Evolutionary conservation across 495 filamentous ascomycete species (phyloP), one percentile per base, ranked within the genome.

Genomic region (Aspergillus nidulans): DNA sequence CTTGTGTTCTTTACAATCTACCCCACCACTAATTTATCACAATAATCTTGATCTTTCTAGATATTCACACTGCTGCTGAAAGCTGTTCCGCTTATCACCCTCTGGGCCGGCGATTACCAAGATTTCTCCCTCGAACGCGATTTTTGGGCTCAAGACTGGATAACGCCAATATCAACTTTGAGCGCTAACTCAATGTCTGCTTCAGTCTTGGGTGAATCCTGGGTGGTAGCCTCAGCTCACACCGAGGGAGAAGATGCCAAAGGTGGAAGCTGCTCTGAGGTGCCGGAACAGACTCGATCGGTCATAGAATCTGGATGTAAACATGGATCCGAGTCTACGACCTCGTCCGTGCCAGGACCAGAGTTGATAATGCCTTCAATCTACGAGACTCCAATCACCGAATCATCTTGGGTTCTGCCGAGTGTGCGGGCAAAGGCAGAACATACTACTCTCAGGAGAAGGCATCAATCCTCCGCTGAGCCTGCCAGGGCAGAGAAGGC

Each of bases 311-410:
- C 45, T 50, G 49, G 42, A 47, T 32, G 32, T 43, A 43, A 56
- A 43, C 52, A 64, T 55, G 46, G 56, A 26, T 60, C 65, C 10
- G 63, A 69, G 25, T 69, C 70, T 13, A 61, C 64, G 16, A 48
- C 60, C 30, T 72, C 66, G 12, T 71, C 67, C 38, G 58, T 66
- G 42, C 67, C 70, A 13, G 74, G 74, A 13, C 74, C 73, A 3
- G 73, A 77, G 45, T 67, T 77, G 6, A 68, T 77, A 34, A 77
- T 77, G 74, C 74, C 74, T 1, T 76, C 73, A 4, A 74, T 77
- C 21, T 69, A 69, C 54, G 72, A 73, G 44, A 56, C 62, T 1
- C 63, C 68, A 10, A 63, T 69, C 26, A 61, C 65, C 24, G 69
- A 76, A 36, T 67, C 53, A 38, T 76, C 73, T 20, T 77, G 73